phyloP scores from a whole-genome alignment of 1,284 basidiomycete genomes.

The Trametes sp. region DNA sequence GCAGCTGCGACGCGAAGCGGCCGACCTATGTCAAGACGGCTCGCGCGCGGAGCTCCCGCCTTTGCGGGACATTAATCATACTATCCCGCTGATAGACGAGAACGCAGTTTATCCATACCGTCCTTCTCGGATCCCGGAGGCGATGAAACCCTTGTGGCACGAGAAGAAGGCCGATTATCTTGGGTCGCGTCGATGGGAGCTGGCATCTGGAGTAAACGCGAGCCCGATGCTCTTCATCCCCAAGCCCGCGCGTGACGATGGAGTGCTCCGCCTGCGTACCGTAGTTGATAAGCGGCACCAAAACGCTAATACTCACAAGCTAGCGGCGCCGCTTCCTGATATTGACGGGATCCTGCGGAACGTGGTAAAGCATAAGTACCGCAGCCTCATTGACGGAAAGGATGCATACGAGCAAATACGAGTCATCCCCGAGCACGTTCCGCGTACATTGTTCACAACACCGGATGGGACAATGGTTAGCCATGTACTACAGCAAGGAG shows the following conservation, averaged over 20 bases:
- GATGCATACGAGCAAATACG: constrained; percentile 29
- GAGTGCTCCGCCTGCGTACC: constrained; percentile 35
- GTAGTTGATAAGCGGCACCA: constrained; percentile 40
- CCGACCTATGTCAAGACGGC: constrained; percentile 38
- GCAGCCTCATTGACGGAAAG: constrained; percentile 12
- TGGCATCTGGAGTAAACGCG: constrained; percentile 1
- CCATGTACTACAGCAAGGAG: constrained; percentile 45
- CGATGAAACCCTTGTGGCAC: background rate
- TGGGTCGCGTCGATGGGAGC: background rate
- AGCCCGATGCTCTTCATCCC: constrained; percentile 15
- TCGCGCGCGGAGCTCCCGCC: constrained; percentile 42
- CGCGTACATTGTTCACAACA: constrained; percentile 16
- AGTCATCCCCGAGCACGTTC: constrained; percentile 21
- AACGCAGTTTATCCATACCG: constrained; percentile 40
- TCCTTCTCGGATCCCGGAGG: constrained; percentile 35
- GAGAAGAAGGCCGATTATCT: constrained; percentile 8
- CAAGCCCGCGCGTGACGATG: constrained; percentile 17
- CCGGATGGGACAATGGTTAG: constrained; percentile 45
- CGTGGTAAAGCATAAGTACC: constrained; percentile 14
- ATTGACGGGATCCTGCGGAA: constrained; percentile 21
- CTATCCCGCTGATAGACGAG: constrained; percentile 48
- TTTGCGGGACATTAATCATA: constrained; percentile 47
- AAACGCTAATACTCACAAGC: constrained; percentile 46
- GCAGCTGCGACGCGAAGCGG: constrained; percentile 31
- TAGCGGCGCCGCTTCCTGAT: constrained; percentile 41